Percentiles rank a stretch among this genome's conserved stretches.
phyloP scores from a whole-genome alignment of 345 rosid species.

The Citrus sp. region DNA sequence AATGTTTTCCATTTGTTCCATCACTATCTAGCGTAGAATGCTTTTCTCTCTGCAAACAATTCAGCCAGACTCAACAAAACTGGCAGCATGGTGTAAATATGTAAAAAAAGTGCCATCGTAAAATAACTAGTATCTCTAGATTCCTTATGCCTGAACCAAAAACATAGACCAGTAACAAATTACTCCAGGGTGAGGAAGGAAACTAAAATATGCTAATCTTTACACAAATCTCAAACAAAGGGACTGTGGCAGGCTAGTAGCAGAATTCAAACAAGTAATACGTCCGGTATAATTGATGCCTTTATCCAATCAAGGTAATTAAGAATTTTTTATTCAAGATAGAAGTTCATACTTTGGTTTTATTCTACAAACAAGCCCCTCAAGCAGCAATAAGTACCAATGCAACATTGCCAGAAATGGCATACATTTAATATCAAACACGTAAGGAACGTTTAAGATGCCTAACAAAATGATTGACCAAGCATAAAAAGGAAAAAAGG shows the following conservation, averaged over 20 bases:
- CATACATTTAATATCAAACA: not conserved
- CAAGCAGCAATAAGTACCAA: not conserved
- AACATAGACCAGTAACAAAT: not conserved
- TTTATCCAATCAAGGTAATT: not conserved
- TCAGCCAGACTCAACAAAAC: constrained; percentile 22
- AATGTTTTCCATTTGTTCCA: constrained; percentile 57
- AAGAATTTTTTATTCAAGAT: not conserved
- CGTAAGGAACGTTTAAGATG: not conserved
- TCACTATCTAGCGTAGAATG: constrained; percentile 51
- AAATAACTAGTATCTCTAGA: constrained; percentile 1
- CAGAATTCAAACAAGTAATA: not conserved
- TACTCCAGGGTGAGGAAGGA: not conserved
- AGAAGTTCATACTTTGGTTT: not conserved
- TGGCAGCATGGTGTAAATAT: constrained; percentile 1
- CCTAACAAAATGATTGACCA: not conserved
- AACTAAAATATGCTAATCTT: not conserved
- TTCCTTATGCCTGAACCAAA: not conserved
- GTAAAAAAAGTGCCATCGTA: not conserved
- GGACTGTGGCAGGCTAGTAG: not conserved
- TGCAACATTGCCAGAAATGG: not conserved
- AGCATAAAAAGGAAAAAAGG: not conserved
- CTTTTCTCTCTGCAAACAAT: constrained; percentile 72
- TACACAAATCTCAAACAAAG: not conserved
- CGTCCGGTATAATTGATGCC: not conserved
- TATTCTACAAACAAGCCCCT: not conserved